Evolutionary conservation across 225 moss, liverwort and hornwort species (phyloP).

Genomic region (Antitrichia curtipendula): DNA sequence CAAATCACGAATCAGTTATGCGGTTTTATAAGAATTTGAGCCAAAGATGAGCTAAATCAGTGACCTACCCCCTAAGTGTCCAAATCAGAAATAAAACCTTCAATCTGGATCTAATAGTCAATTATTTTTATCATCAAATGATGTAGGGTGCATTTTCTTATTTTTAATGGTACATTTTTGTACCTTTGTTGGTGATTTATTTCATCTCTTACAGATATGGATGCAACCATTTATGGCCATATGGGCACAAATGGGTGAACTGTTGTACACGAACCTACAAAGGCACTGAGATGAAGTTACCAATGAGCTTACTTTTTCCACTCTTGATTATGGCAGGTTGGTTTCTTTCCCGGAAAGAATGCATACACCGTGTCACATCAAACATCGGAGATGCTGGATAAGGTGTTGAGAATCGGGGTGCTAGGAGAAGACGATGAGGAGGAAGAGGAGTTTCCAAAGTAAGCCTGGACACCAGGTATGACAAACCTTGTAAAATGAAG

Average conservation of each 20-base stretch:
- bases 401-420: conserved; percentile 82
- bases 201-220: neutral
- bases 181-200: neutral
- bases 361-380: conserved; percentile 84
- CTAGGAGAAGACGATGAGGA: conserved; percentile 93
- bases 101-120: neutral
- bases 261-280: neutral
- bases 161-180: neutral
- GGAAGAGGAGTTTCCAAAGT: conserved; percentile 87
- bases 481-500: conserved; percentile 10
- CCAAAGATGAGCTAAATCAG: neutral
- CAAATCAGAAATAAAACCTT: neutral
- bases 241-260: neutral
- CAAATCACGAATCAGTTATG: neutral
- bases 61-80: neutral
- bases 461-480: conserved; percentile 77
- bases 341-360: conserved; percentile 59
- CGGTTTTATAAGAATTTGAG: neutral
- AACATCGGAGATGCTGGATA: conserved; percentile 82
- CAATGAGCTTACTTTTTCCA: neutral
- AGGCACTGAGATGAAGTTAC: neutral
- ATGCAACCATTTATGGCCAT: neutral
- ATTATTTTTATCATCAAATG: neutral
- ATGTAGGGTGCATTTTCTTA: neutral
- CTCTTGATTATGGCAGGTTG: conserved; percentile 40